A percentile compares a stretch with the other conserved stretches of the same genome.
Evolutionary conservation across 139 green algal genomes (phyloP).

Genomic region (Micromonas commoda): DNA sequence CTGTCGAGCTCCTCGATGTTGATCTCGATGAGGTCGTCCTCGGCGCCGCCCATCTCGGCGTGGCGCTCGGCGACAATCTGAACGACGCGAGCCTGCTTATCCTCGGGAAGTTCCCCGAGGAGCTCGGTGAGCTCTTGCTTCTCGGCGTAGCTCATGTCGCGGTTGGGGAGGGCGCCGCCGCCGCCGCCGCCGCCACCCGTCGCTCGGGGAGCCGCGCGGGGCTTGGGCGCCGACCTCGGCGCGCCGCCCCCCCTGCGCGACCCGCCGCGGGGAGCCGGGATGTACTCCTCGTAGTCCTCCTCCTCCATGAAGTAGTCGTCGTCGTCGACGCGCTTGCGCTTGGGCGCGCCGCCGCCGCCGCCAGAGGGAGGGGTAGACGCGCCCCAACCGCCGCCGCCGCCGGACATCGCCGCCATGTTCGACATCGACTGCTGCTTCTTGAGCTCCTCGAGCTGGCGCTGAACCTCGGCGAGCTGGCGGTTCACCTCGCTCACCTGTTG

Average conservation of each 20-base stretch:
- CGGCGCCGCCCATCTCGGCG: conserved; percentile 11
- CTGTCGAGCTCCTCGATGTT: conserved; percentile 36
- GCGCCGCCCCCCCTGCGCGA: not conserved
- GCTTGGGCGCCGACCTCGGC: too few relatives aligned
- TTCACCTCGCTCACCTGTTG: not conserved
- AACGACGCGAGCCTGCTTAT: conserved; percentile 32
- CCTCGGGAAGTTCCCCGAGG: conserved; percentile 32
- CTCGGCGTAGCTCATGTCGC: conserved; percentile 35
- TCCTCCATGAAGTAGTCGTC: not conserved
- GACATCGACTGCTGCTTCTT: not conserved
- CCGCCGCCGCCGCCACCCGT: too few relatives aligned
- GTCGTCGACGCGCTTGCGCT: not conserved
- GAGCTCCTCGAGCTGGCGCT: conserved; percentile 5
- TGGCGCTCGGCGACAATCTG: conserved; percentile 30
- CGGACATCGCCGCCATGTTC: not conserved
- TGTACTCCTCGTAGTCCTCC: not conserved
- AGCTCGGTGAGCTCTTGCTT: conserved; percentile 32
- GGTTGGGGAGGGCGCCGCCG: not conserved
- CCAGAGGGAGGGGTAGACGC: too few relatives aligned
- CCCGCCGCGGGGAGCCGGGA: not conserved
- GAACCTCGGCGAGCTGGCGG: conserved; percentile 5
- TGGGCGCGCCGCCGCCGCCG: not conserved
- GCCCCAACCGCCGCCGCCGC: too few relatives aligned
- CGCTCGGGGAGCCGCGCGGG: too few relatives aligned
- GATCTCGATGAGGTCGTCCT: conserved; percentile 35